Evolutionary conservation across 306 rosid species (phyloP).

Genomic region (Heteromeles arbutifolia): DNA sequence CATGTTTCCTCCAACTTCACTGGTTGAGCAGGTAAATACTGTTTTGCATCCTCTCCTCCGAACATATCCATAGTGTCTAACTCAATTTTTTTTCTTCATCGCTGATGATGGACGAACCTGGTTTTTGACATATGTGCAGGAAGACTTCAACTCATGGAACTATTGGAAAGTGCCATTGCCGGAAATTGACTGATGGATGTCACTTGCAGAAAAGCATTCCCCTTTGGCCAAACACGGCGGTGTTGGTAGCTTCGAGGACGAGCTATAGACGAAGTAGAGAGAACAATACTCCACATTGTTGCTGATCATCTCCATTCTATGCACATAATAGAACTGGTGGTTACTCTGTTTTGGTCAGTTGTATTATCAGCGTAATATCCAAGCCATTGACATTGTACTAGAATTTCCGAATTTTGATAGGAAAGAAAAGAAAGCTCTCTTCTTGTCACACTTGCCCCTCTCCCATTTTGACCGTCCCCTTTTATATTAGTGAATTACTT

Average conservation of each 20-base stretch:
- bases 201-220: neutral
- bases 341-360: neutral
- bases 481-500: neutral
- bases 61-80: neutral
- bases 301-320: neutral
- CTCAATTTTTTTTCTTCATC: neutral
- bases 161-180: constrained; percentile 78
- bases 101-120: neutral
- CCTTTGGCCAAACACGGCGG: neutral
- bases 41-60: neutral
- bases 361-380: neutral
- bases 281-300: neutral
- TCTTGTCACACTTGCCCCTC: neutral
- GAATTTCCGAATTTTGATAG: neutral
- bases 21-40: constrained; percentile 67
- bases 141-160: constrained; percentile 92
- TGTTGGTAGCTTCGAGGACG: neutral
- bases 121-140: constrained; percentile 43
- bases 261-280: neutral
- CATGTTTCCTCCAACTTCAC: constrained; percentile 95
- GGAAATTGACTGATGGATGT: constrained; percentile 29
- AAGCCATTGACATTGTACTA: constrained; percentile 8
- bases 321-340: constrained; percentile 4
- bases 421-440: neutral
- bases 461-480: neutral